Evolutionary conservation across 116 monocot species (phyloP), one percentile per base, ranked within the genome.

Genomic region (Zostera marina): DNA sequence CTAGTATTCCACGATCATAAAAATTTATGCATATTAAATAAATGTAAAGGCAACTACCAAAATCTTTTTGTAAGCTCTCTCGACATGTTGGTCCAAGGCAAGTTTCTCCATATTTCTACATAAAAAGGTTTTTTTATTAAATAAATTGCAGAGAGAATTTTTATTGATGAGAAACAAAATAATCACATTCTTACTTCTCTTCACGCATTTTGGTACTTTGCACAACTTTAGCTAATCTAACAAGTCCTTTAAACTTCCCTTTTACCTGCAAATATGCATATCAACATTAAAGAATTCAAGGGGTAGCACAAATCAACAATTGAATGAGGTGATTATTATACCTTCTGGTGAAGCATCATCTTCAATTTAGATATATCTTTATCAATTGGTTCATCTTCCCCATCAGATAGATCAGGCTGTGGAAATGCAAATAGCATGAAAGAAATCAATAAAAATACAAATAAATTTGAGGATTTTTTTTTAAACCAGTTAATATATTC

Each of bases 11-110:
- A 8, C 42, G 17, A 16, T 20, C n/a, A 8, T n/a, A 17, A 42
- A 58, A 3, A 13, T 41, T 15, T n/a, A 15, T n/a, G 10, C 24
- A 40, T 17, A 13, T 40, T 12, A 13, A 41, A 56, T 12, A 12
- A 56, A 56, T 40, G 17, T 7, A 38, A 41, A 22, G 41, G 21
- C 44, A 43, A 15, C 47, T 47, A 66, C 66, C 66, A 26, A 8
- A 58, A 47, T n/a, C 32, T 66, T 66, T 39, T 26, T 41, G 22
- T 58, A 38, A 47, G 66, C 42, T 2, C 26, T 47, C 47, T 58
- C 66, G 7, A 66, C 47, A 58, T 57, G 66, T 47, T 66, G 56
- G 45, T 66, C 11, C 56, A 66, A 32, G 23, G 66, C 56, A 56
- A 66, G 3, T 15, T 57, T 44, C 46, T 66, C 66, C 15, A 66